Base-by-base conservation (phyloP, 2,329 filamentous ascomycete species). In the Fusarium beomiforme region DNA sequence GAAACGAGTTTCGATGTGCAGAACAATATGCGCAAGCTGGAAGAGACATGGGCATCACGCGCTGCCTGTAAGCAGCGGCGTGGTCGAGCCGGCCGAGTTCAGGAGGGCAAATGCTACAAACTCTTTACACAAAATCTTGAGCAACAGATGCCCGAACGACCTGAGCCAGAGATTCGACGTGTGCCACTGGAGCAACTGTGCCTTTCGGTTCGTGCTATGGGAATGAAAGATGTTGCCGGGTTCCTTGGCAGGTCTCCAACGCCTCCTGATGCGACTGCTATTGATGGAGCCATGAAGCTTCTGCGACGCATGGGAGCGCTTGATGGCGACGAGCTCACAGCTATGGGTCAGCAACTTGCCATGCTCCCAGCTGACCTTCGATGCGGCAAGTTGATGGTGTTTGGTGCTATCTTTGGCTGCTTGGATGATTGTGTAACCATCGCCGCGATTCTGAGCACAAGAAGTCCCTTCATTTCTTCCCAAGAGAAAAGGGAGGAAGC, bases 141-240 rank as follows among this genome's bases (percentile, higher is more conserved):
- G 59, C 88, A 87, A 59, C 91, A 93, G 79, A 98, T 98, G 95
- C 86, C 90, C 4, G 92, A 94, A 74, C 88, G 95, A 11, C 94
- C 96, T 3, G 94, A 98, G 64, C 96, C 96, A 0, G 96, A 99
- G 80, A 98, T 99, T 73, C 89, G 94, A 33, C 89, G 96, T 66
- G 95, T 98, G 4, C 95, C 96, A 2, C 85, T 99, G 3, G 96
- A 99, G 80, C 95, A 98, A 77, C 88, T 98, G 29, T 98, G 95
- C 79, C 86, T 99, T 8, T 97, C 94, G 0, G 96, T 99, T 44
- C 93, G 96, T 69, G 94, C 95, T 21, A 98, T 98, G 94, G 95
- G 94, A 3, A 92, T 97, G 61, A 86, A 88, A 55, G 92, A 98
- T 73, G 93, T 98, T 3, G 88, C 90, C 8, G 84, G 83, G 5